Evolutionary conservation across 2,329 filamentous ascomycete species (phyloP).

Genomic region (Ophiostoma quercus): DNA sequence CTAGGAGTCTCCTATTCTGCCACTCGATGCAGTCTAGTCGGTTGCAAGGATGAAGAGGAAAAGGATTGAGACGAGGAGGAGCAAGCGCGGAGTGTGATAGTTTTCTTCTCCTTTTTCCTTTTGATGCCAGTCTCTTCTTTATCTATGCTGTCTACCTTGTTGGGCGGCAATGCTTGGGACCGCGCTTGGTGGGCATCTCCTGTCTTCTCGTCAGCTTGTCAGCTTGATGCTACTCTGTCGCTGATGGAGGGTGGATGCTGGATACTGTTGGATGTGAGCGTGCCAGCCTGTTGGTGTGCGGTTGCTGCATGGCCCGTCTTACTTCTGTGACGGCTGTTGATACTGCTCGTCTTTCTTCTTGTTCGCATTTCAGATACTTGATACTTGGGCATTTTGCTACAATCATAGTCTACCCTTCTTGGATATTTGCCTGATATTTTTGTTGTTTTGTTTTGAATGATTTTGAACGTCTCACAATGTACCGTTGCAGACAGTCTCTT

Average conservation of each 20-base stretch:
- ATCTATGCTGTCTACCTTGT: neutral
- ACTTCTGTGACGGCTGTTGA: neutral
- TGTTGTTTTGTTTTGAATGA: neutral
- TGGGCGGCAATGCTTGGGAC: neutral
- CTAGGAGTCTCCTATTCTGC: neutral
- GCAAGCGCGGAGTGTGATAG: neutral
- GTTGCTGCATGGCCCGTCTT: neutral
- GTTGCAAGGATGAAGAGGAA: neutral
- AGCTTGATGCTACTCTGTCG: constrained; percentile 4
- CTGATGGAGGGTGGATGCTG: neutral
- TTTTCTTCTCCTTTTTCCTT: neutral
- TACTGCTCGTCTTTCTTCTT: neutral
- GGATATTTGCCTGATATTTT: neutral
- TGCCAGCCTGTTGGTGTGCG: neutral
- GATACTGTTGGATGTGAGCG: neutral
- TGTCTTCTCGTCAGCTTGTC: neutral
- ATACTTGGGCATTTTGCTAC: neutral
- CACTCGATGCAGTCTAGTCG: neutral
- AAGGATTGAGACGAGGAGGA: neutral
- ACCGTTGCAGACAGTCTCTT: neutral
- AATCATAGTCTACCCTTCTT: neutral
- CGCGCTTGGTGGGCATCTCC: neutral
- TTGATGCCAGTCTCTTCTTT: neutral
- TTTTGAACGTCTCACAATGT: neutral
- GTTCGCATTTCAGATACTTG: neutral